A percentile compares a stretch with the other conserved stretches of the same genome.
These are phyloP conservation scores for Trypanosoma brucei DNA, from an alignment of 208 protist species.

Conservation along the genomic window DNA sequence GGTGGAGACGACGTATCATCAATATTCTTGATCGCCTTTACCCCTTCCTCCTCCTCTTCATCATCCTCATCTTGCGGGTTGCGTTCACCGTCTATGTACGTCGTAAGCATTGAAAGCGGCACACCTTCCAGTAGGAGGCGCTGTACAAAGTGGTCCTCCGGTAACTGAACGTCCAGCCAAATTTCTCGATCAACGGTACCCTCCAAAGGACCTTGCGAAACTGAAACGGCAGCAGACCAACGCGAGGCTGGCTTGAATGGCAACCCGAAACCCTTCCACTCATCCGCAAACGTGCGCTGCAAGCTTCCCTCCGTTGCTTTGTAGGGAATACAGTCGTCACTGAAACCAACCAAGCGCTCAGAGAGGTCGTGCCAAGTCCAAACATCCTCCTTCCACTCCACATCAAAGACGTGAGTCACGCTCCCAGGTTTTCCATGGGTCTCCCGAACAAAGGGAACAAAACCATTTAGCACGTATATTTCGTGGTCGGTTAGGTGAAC, in stretches of 20 bases:
- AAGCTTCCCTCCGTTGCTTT: conserved; percentile 35
- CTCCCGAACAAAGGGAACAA: conserved; percentile 47
- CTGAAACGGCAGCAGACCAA: conserved; percentile 40
- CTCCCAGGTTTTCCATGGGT: conserved; percentile 32
- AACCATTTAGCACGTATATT: conserved; percentile 74
- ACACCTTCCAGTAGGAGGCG: conserved; percentile 43
- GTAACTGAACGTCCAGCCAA: conserved; percentile 34
- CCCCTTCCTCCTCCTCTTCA: neutral
- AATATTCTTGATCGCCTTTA: no score
- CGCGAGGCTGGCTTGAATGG: conserved; percentile 23
- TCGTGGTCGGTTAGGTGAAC: conserved; percentile 35
- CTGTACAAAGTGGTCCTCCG: conserved; percentile 37
- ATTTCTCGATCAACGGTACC: conserved; percentile 50
- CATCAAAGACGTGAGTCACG: conserved; percentile 36
- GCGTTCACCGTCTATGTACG: conserved; percentile 8
- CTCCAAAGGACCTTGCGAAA: conserved; percentile 56
- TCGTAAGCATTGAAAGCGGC: conserved; percentile 31
- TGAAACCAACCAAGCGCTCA: conserved; percentile 39
- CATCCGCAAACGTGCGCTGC: conserved; percentile 38
- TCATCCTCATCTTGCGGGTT: neutral
- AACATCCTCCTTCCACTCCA: conserved; percentile 37
- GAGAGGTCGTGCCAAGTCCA: conserved; percentile 54
- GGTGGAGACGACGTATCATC: neutral
- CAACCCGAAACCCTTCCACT: conserved; percentile 49
- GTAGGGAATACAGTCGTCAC: conserved; percentile 19